Conservation (phyloP, 2,329 filamentous ascomycete species). For the Trichoderma atroviride region DNA sequence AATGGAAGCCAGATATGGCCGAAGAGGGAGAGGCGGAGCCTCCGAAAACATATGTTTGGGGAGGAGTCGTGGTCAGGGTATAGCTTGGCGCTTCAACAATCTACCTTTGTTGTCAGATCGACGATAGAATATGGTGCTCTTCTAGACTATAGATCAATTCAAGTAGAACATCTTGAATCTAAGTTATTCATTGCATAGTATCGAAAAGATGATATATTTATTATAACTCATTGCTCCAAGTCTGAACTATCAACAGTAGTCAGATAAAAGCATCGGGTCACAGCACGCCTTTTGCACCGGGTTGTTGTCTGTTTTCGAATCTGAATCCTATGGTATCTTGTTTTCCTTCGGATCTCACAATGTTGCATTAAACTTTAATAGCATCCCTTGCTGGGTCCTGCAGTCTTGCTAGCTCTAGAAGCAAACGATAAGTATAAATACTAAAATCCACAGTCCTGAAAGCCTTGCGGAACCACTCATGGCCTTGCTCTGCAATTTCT, state of each 20-base stretch:
- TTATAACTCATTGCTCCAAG: too few species aligned
- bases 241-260: too few species aligned
- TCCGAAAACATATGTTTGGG: background rate
- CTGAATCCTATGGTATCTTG: too few species aligned
- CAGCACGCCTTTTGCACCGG: too few species aligned
- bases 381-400: conserved; percentile 37
- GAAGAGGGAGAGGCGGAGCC: conserved; percentile 18
- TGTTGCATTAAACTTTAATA: background rate
- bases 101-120: background rate
- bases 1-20: conserved; percentile 14
- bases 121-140: background rate
- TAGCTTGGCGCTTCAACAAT: background rate
- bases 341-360: background rate
- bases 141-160: background rate
- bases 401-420: conserved; percentile 58
- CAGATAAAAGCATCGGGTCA: too few species aligned
- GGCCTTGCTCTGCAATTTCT: conserved; percentile 56
- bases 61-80: background rate
- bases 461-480: conserved; percentile 56
- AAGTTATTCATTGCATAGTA: too few species aligned
- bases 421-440: conserved; percentile 61
- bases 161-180: background rate
- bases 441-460: conserved; percentile 62
- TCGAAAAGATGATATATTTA: too few species aligned
- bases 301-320: too few species aligned